These are phyloP conservation scores for Leucoagaricus sp. DNA, from an alignment of 1,284 basidiomycete species.

Conservation along the genomic window DNA sequence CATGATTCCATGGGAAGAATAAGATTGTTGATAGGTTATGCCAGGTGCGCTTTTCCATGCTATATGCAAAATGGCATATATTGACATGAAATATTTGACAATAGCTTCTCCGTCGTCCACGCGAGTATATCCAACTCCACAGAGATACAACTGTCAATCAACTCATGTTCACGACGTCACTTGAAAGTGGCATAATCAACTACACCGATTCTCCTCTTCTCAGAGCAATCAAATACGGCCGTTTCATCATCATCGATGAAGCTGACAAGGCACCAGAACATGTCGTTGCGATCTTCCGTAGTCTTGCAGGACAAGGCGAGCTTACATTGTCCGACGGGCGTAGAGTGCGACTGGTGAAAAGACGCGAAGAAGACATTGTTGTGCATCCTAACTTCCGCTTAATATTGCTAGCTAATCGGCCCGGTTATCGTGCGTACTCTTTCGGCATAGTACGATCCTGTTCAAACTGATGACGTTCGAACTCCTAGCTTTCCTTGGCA, in stretches of 20 bases:
- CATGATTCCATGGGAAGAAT: no score
- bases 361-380: constrained; percentile 53
- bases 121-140: constrained; percentile 70
- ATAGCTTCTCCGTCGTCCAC: constrained; percentile 58
- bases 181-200: constrained; percentile 56
- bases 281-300: constrained; percentile 68
- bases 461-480: background rate
- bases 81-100: no score
- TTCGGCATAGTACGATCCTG: background rate
- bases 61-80: no score
- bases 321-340: constrained; percentile 63
- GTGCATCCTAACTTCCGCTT: constrained; percentile 66
- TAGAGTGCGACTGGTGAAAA: constrained; percentile 46
- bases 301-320: constrained; percentile 63
- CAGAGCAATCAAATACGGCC: constrained; percentile 57
- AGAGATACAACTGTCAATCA: constrained; percentile 70
- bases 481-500: constrained; percentile 61
- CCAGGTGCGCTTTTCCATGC: no score
- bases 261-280: constrained; percentile 74
- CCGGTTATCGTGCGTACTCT: constrained; percentile 66
- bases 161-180: constrained; percentile 64
- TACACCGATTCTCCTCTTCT: constrained; percentile 67
- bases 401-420: constrained; percentile 64
- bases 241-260: constrained; percentile 66
- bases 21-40: no score